Base-by-base conservation (phyloP, 2,329 filamentous ascomycete genomes). In the Rutstroemia sp. region DNA sequence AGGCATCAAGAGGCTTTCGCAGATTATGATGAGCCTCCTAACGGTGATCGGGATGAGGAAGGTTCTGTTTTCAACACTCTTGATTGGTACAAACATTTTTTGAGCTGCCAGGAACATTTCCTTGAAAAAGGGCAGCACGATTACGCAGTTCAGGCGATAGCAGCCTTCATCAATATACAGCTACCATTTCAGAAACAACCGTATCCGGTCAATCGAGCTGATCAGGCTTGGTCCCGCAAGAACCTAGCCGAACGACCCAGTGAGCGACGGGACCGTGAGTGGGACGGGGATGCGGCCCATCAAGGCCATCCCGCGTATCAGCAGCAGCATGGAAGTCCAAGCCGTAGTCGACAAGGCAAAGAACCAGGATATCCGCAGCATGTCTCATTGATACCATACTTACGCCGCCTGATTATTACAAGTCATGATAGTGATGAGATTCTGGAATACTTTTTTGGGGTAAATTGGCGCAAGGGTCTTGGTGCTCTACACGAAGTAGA, bases 371-470 rank as follows among this genome's bases (percentile, higher is more conserved):
- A 54, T n/a, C 50, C 66, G 9, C 65, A 66, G 19, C 48, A 59
- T 5, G 78, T 92, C 47, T 90, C 88, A 1, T 77, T 96, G 10
- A 81, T 94, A 4, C 92, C 94, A 0, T 99, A 95, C 71, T 86
- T 97, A 60, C 86, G 92, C 37, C 88, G 94, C 16, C 80, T 97
- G 2, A 85, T 97, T 48, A 90, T 90, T 16, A 97, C 92, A 0
- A 92, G 92, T 2, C 94, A 95, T 75, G 94, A 97, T 71, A 85
- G 85, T 42, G 85, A 88, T 0, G 85, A 85, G 0, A 86, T 97
- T n/a, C 76, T 99, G 59, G 90, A 96, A 68, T 91, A 91, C 10
- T 96, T 96, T 75, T 99, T 97, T 66, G 94, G 94, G n/a, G 89
- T 96, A 62, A 87, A 95, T 69, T 99, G 92, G 89, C 72, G 76